phyloP scores from a whole-genome alignment of 495 filamentous ascomycete species.

The Neurospora sublineolata region DNA sequence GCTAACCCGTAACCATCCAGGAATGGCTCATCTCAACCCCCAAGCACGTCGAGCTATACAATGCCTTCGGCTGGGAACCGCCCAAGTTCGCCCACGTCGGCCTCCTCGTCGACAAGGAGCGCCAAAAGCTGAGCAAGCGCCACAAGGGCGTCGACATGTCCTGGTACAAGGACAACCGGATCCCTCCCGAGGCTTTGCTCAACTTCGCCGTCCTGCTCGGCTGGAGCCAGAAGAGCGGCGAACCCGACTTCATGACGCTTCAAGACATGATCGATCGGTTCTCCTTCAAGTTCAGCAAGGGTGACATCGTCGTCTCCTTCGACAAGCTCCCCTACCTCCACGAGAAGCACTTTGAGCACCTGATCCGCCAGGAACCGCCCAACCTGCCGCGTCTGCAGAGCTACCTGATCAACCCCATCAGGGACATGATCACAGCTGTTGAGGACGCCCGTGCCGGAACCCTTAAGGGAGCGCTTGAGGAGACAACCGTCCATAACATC shows the following conservation, averaged over 20 bases:
- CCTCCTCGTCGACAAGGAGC: constrained; percentile 60
- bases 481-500: not conserved
- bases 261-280: constrained; percentile 63
- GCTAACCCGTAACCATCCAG: not conserved
- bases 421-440: not conserved
- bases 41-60: constrained; percentile 75
- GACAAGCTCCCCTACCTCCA: constrained; percentile 77
- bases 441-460: not conserved
- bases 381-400: constrained; percentile 1
- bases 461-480: not conserved
- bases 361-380: constrained; percentile 1
- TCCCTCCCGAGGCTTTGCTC: constrained; percentile 61
- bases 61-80: constrained; percentile 78
- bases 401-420: constrained; percentile 13
- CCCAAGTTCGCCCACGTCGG: constrained; percentile 84
- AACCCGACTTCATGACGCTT: constrained; percentile 55
- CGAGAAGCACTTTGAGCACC: constrained; percentile 45
- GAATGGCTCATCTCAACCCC: constrained; percentile 95
- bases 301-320: constrained; percentile 74
- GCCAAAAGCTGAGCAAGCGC: constrained; percentile 86
- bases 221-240: constrained; percentile 51
- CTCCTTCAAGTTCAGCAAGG: constrained; percentile 71
- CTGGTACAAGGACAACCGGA: constrained; percentile 53
- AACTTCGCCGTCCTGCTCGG: constrained; percentile 82
- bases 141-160: constrained; percentile 58